phyloP scores from a whole-genome alignment of 2,329 filamentous ascomycete species.

The Fusarium metavorans region DNA sequence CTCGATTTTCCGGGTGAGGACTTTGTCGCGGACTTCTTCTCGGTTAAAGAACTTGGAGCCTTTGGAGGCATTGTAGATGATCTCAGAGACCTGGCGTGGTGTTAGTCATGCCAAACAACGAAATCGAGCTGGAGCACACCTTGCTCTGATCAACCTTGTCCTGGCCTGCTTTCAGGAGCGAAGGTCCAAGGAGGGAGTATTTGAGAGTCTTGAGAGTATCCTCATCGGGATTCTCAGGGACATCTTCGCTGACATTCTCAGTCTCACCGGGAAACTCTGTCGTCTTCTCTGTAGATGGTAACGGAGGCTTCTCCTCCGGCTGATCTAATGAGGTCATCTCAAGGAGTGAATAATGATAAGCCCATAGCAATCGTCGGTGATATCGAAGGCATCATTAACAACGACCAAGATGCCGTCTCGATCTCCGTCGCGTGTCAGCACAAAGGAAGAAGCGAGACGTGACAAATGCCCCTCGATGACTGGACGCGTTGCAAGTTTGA shows the following conservation, averaged over 20 bases:
- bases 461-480: slow-evolving; percentile 21
- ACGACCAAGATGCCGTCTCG: slow-evolving; percentile 1
- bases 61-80: slow-evolving; percentile 97
- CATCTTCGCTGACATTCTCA: slow-evolving; percentile 10
- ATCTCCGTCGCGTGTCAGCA: slow-evolving; percentile 35
- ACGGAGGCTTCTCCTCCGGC: slow-evolving; percentile 26
- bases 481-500: slow-evolving; percentile 28
- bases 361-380: slow-evolving; percentile 5
- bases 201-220: slow-evolving; percentile 72
- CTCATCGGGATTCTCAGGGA: slow-evolving; percentile 9
- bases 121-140: slow-evolving; percentile 54
- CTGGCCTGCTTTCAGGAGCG: slow-evolving; percentile 92
- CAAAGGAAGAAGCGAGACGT: slow-evolving; percentile 32
- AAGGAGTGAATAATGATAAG: slow-evolving; percentile 7
- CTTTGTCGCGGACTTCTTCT: slow-evolving; percentile 85
- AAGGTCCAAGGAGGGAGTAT: slow-evolving; percentile 90
- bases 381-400: slow-evolving; percentile 36
- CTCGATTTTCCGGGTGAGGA: slow-evolving; percentile 87
- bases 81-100: slow-evolving; percentile 77
- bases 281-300: slow-evolving; percentile 8
- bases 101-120: not conserved
- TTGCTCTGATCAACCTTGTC: slow-evolving; percentile 93
- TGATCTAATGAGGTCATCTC: slow-evolving; percentile 35
- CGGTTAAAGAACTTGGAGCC: slow-evolving; percentile 97
- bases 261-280: slow-evolving; percentile 5